These are phyloP conservation scores for Intubia oerlemansii DNA, from an alignment of 2,329 filamentous ascomycete species.

Conservation along the genomic window DNA sequence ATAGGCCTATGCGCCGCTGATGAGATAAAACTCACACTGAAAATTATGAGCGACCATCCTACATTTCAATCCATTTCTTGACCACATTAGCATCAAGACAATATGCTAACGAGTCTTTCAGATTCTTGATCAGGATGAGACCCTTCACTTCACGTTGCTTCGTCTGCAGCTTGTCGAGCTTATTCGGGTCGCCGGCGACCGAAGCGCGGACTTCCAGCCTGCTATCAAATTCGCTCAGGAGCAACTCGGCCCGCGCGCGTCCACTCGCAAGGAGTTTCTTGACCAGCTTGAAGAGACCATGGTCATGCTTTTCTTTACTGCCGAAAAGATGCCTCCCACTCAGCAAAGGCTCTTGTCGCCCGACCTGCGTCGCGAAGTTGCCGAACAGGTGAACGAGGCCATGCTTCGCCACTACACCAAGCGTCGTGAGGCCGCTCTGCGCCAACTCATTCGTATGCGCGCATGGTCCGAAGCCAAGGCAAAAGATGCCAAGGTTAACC, in stretches of 20 bases:
- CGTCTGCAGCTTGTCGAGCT: constrained; percentile 86
- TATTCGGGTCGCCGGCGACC: constrained; percentile 59
- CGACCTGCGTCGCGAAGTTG: constrained; percentile 61
- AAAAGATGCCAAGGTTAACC: constrained; percentile 18
- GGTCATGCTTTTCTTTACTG: constrained; percentile 71
- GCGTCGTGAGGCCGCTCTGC: constrained; percentile 60
- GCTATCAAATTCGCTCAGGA: constrained; percentile 75
- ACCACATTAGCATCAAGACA: too few relatives aligned
- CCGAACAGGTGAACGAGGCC: constrained; percentile 71
- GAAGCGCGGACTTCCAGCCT: constrained; percentile 51
- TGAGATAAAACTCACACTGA: constrained; percentile 55
- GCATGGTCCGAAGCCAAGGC: constrained; percentile 63
- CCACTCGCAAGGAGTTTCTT: constrained; percentile 61
- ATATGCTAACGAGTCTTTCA: too few relatives aligned
- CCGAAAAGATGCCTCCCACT: constrained; percentile 56
- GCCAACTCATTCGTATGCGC: constrained; percentile 59
- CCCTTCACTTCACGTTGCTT: constrained; percentile 74
- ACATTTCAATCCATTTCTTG: too few relatives aligned
- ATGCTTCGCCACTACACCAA: constrained; percentile 55
- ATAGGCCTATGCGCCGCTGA: constrained; percentile 76
- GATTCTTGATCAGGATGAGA: constrained; percentile 74
- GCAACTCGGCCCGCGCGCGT: constrained; percentile 70
- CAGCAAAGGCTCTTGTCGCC: constrained; percentile 61
- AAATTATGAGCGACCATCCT: constrained; percentile 38
- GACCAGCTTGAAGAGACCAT: constrained; percentile 83